A percentile compares a stretch with the other conserved stretches of the same genome.
Evolutionary conservation across 164 flowering plant species (phyloP).

Genomic region (Tinospora cordifolia): DNA sequence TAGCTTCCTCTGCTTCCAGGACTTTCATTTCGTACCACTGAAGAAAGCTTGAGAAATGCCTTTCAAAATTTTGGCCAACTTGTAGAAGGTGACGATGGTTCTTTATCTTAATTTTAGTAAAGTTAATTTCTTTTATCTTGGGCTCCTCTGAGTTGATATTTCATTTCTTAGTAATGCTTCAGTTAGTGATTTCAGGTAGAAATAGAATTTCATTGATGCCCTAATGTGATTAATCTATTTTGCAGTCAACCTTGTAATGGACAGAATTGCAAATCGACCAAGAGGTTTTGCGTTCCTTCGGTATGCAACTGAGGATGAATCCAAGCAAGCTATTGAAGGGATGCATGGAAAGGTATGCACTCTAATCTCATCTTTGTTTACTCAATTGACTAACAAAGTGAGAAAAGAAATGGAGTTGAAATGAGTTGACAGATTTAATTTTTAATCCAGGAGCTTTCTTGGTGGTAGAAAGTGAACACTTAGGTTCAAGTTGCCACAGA

Average conservation of each 20-base stretch:
- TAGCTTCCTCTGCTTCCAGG: constrained; percentile 34
- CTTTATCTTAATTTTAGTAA: background rate
- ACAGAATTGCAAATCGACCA: constrained; percentile 82
- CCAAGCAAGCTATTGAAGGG: constrained; percentile 76
- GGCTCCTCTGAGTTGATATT: too few relatives aligned
- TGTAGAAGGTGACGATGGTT: constrained; percentile 45
- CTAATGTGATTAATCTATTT: background rate
- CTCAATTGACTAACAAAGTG: background rate
- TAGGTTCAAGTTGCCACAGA: background rate
- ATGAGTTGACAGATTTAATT: background rate
- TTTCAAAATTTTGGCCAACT: constrained; percentile 71
- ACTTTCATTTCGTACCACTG: constrained; percentile 84
- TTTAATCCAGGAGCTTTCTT: background rate
- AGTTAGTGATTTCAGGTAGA: background rate
- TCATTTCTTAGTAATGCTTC: background rate
- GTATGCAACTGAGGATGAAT: constrained; percentile 76
- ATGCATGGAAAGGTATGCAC: constrained; percentile 90
- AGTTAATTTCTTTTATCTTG: constrained; percentile 1
- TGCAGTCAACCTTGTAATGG: constrained; percentile 87
- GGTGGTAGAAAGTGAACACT: background rate
- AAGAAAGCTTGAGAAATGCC: constrained; percentile 69
- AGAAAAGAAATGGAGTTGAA: background rate
- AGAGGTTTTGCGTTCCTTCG: constrained; percentile 91
- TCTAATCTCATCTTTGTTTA: background rate
- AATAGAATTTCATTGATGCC: background rate